phyloP scores from a whole-genome alignment of 495 filamentous ascomycete genomes.

The Trichoderma gamsii region DNA sequence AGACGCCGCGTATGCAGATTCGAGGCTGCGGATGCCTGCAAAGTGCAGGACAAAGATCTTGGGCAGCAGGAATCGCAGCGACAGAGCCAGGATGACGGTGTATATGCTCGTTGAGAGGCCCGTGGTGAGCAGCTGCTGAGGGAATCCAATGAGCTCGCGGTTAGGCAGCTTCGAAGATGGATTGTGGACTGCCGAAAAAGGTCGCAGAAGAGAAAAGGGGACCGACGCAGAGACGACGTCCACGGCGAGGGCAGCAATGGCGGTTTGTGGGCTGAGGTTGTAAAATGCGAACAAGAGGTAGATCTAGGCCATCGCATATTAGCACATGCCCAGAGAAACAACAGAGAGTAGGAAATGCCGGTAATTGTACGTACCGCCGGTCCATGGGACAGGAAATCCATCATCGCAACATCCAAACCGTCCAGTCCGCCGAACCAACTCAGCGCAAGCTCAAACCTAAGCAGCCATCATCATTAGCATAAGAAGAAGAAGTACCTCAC shows the following conservation, averaged over 20 bases:
- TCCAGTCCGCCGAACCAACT: slow-evolving; percentile 69
- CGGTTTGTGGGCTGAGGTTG: slow-evolving; percentile 51
- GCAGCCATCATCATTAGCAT: not conserved
- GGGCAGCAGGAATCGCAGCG: slow-evolving; percentile 61
- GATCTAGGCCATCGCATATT: slow-evolving; percentile 34
- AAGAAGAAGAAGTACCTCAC: not conserved
- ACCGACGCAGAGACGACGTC: slow-evolving; percentile 60
- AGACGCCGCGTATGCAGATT: slow-evolving; percentile 53
- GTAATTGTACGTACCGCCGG: slow-evolving; percentile 50
- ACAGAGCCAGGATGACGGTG: slow-evolving; percentile 56
- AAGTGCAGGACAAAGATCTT: slow-evolving; percentile 64
- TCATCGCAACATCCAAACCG: slow-evolving; percentile 60
- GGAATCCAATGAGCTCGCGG: slow-evolving; percentile 61
- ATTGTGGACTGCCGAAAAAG: slow-evolving; percentile 53
- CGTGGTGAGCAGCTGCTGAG: slow-evolving; percentile 56
- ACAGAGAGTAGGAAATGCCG: not conserved
- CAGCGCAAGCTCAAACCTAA: slow-evolving; percentile 57
- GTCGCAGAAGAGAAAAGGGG: slow-evolving; percentile 66
- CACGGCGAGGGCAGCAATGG: slow-evolving; percentile 51
- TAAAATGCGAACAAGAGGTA: slow-evolving; percentile 72
- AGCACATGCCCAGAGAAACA: slow-evolving; percentile 7
- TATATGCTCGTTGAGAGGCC: slow-evolving; percentile 63
- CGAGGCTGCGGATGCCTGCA: slow-evolving; percentile 56
- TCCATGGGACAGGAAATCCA: slow-evolving; percentile 63
- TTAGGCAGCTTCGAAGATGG: slow-evolving; percentile 56